Evolutionary conservation across 495 filamentous ascomycete genomes (phyloP).

Genomic region (Aspergillus incahuasiensis): DNA sequence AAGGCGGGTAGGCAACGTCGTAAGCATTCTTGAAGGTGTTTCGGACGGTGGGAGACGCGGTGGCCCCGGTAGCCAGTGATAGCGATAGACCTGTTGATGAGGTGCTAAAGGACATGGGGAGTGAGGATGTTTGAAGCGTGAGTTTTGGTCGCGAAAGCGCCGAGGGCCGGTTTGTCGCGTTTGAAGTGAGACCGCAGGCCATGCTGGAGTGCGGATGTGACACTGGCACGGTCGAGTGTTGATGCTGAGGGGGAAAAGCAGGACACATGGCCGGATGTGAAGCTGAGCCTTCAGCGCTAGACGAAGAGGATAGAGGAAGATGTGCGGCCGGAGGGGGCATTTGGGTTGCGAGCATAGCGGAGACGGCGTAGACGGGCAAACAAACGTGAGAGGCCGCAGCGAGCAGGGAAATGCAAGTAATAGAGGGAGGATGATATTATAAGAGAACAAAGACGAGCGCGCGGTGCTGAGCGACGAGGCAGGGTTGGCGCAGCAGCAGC

Average conservation of each 20-base stretch:
- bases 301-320: slow-evolving; percentile 18
- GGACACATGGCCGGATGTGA: slow-evolving; percentile 12
- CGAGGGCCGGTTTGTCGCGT: slow-evolving; percentile 30
- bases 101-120: slow-evolving; percentile 49
- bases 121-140: slow-evolving; percentile 66
- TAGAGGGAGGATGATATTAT: background rate
- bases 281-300: slow-evolving; percentile 10
- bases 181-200: slow-evolving; percentile 22
- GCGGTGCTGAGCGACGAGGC: background rate
- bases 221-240: slow-evolving; percentile 21
- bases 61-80: slow-evolving; percentile 54
- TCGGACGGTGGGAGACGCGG: slow-evolving; percentile 68
- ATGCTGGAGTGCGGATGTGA: slow-evolving; percentile 21
- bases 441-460: slow-evolving; percentile 7
- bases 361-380: slow-evolving; percentile 1
- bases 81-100: slow-evolving; percentile 53
- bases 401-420: background rate
- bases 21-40: slow-evolving; percentile 83
- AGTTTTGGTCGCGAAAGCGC: slow-evolving; percentile 66
- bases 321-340: slow-evolving; percentile 14
- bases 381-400: background rate
- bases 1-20: slow-evolving; percentile 60
- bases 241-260: slow-evolving; percentile 16
- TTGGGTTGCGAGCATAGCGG: slow-evolving; percentile 16
- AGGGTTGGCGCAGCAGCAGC: slow-evolving; percentile 1